Evolutionary conservation across 176 grass and related monocot genomes (phyloP).

Genomic region (Puccinellia tenuiflora): DNA sequence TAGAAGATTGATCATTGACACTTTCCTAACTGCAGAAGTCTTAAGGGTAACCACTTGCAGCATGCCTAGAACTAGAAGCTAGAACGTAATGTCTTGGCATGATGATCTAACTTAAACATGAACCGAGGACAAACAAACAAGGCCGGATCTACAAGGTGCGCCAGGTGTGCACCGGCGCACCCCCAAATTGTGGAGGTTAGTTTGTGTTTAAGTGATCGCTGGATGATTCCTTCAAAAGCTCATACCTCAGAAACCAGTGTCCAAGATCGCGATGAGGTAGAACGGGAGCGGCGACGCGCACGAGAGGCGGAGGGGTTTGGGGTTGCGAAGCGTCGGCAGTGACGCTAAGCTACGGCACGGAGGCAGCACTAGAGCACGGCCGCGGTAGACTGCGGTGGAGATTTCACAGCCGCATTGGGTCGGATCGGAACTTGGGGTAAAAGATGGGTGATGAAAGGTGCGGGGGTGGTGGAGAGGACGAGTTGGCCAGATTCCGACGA

Average conservation of each 20-base stretch:
- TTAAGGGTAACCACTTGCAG: background rate
- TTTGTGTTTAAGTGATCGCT: background rate
- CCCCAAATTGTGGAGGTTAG: background rate
- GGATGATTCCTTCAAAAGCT: background rate
- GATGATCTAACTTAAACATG: background rate
- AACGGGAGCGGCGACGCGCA: background rate
- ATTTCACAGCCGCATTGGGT: slow-evolving; percentile 13
- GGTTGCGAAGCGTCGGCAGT: background rate
- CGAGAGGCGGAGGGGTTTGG: background rate
- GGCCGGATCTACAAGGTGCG: background rate
- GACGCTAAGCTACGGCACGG: background rate
- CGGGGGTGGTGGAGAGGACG: background rate
- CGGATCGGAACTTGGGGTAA: background rate
- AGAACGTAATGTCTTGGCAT: background rate
- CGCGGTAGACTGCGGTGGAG: background rate
- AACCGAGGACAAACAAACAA: background rate
- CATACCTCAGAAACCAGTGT: background rate
- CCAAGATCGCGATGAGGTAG: slow-evolving; percentile 3
- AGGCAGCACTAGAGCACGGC: background rate
- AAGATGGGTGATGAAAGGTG: background rate
- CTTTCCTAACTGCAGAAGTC: background rate
- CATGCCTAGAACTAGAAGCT: background rate
- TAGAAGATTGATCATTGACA: background rate
- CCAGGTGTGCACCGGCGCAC: background rate
- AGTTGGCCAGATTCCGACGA: background rate